A percentile compares a stretch with the other conserved stretches of the same genome.
These are phyloP conservation scores for Aphelidium insulamus DNA, from an alignment of 371 early-diverging fungal species.

Conservation along the genomic window DNA sequence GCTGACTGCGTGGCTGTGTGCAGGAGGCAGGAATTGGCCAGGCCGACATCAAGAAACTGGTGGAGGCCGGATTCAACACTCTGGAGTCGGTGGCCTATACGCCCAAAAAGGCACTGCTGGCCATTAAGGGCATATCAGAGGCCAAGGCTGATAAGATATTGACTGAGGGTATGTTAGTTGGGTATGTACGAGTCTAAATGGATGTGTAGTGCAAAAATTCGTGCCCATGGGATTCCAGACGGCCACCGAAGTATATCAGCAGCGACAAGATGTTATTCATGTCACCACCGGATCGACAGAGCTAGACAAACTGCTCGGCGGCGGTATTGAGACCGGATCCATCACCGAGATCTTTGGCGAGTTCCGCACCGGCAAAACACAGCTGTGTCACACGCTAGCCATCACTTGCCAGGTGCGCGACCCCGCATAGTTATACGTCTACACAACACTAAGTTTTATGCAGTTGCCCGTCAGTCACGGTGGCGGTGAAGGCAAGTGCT, in stretches of 20 bases:
- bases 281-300: slow-evolving; percentile 92
- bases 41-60: slow-evolving; percentile 64
- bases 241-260: slow-evolving; percentile 81
- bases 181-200: neutral
- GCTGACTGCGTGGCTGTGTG: neutral
- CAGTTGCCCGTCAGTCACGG: slow-evolving; percentile 63
- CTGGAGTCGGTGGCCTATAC: slow-evolving; percentile 93
- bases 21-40: slow-evolving; percentile 63
- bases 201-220: slow-evolving; percentile 53
- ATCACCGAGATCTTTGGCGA: slow-evolving; percentile 99
- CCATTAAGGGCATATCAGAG: slow-evolving; percentile 96
- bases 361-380: slow-evolving; percentile 98
- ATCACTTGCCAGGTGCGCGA: slow-evolving; percentile 78
- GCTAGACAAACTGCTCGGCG: slow-evolving; percentile 85
- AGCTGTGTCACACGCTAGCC: slow-evolving; percentile 94
- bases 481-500: slow-evolving; percentile 90
- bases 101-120: slow-evolving; percentile 72
- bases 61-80: slow-evolving; percentile 83
- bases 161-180: slow-evolving; percentile 42
- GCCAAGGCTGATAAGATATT: slow-evolving; percentile 96
- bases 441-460: neutral
- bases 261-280: slow-evolving; percentile 61
- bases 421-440: slow-evolving; percentile 3
- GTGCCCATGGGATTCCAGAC: slow-evolving; percentile 96
- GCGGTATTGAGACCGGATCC: slow-evolving; percentile 94